phyloP scores from a whole-genome alignment of 805 yeast genomes.

The Schwanniomyces vanrijiae region DNA sequence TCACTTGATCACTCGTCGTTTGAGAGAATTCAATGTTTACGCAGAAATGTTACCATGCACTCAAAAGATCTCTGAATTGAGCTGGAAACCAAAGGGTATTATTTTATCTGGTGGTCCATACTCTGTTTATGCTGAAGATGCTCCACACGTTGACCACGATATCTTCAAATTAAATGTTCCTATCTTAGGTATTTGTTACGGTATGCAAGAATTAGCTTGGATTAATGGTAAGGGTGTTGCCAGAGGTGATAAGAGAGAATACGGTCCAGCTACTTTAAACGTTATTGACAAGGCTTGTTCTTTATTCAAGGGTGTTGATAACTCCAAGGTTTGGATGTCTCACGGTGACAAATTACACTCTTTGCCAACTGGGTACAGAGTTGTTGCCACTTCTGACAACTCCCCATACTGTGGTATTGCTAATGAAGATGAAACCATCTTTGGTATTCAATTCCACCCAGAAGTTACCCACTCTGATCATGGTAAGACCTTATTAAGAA shows the following conservation, averaged over 20 bases:
- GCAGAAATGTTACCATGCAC: slow-evolving; percentile 99
- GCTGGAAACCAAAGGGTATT: slow-evolving; percentile 95
- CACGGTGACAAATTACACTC: slow-evolving; percentile 95
- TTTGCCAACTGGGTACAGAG: slow-evolving; percentile 84
- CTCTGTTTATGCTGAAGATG: slow-evolving; percentile 92
- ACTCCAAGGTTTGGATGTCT: slow-evolving; percentile 99
- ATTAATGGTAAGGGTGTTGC: slow-evolving; percentile 91
- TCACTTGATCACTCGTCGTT: slow-evolving; percentile 93
- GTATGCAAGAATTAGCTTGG: slow-evolving; percentile 99
- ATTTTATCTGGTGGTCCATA: slow-evolving; percentile 97
- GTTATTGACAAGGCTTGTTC: slow-evolving; percentile 68
- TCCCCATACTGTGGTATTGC: slow-evolving; percentile 96
- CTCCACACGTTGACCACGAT: slow-evolving; percentile 97
- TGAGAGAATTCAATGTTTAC: slow-evolving; percentile 96
- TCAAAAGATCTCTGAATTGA: slow-evolving; percentile 87
- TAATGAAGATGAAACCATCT: slow-evolving; percentile 69
- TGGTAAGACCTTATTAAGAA: slow-evolving; percentile 84
- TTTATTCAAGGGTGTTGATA: slow-evolving; percentile 84
- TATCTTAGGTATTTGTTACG: slow-evolving; percentile 96
- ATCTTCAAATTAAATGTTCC: slow-evolving; percentile 91
- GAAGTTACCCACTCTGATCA: slow-evolving; percentile 95
- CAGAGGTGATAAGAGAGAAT: slow-evolving; percentile 96
- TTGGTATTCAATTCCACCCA: slow-evolving; percentile 98
- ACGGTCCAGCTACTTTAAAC: slow-evolving; percentile 90
- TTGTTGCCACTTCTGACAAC: slow-evolving; percentile 88